These are phyloP conservation scores for Aureobasidium sp. DNA, from an alignment of 2,329 filamentous ascomycete species.

Conservation along the genomic window DNA sequence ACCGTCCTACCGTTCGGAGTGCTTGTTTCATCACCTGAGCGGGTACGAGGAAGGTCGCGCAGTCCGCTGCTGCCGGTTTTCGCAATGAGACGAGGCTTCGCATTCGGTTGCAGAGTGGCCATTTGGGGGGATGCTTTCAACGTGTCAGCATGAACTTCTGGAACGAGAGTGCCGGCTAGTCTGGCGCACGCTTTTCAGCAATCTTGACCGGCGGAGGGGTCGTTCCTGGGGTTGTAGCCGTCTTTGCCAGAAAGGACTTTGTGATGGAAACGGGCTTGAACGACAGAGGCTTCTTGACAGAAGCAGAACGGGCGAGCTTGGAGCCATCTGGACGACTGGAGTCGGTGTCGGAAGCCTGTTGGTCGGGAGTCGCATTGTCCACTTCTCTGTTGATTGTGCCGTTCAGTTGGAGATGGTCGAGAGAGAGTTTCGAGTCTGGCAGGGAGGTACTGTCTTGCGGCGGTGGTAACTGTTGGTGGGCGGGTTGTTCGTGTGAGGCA, in stretches of 20 bases:
- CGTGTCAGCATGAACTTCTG: neutral
- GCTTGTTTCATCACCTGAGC: conserved; percentile 24
- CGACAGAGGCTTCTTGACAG: conserved; percentile 62
- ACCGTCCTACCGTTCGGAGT: conserved; percentile 68
- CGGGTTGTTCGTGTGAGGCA: conserved; percentile 34
- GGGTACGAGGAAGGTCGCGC: conserved; percentile 37
- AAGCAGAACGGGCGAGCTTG: conserved; percentile 50
- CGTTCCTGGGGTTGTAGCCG: conserved; percentile 41
- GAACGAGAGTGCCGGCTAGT: conserved; percentile 21
- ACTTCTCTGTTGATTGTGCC: neutral
- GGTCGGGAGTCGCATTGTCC: conserved; percentile 16
- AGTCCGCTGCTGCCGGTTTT: conserved; percentile 61
- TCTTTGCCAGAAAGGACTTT: conserved; percentile 76
- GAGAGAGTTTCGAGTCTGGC: conserved; percentile 18
- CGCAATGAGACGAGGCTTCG: conserved; percentile 66
- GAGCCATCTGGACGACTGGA: conserved; percentile 52
- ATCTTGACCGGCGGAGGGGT: conserved; percentile 39
- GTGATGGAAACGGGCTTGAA: conserved; percentile 86
- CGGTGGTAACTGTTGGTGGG: conserved; percentile 19
- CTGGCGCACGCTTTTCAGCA: conserved; percentile 46
- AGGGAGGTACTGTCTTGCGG: neutral
- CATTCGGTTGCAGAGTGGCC: conserved; percentile 42
- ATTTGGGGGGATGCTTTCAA: conserved; percentile 41
- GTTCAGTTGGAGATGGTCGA: conserved; percentile 16
- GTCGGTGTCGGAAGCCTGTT: conserved; percentile 64